phyloP scores from a whole-genome alignment of 257 asterid species.

The Solanum clarkiae region DNA sequence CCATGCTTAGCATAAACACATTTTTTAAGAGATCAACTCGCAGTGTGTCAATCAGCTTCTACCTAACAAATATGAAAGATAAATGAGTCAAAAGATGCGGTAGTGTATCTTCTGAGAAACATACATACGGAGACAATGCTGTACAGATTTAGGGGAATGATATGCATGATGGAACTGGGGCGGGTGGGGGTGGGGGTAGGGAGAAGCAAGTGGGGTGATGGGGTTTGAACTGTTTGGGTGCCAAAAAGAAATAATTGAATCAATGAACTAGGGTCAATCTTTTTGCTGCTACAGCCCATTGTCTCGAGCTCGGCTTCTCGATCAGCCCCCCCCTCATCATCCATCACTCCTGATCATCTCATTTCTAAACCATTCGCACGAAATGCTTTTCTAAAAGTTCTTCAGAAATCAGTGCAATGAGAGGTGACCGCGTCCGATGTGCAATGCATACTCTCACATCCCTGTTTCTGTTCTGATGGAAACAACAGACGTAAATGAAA shows the following conservation, averaged over 20 bases:
- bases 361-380: neutral
- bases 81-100: neutral
- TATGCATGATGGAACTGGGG: neutral
- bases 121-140: neutral
- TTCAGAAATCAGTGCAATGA: neutral
- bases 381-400: neutral
- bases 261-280: neutral
- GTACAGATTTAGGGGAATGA: neutral
- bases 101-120: neutral
- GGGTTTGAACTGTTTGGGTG: neutral
- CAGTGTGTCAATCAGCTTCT: neutral
- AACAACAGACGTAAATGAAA: slow-evolving; percentile 1
- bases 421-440: neutral
- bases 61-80: neutral
- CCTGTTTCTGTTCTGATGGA: slow-evolving; percentile 2
- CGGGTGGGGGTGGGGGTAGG: neutral
- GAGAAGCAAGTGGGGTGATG: neutral
- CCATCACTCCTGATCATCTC: neutral
- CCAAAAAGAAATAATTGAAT: neutral
- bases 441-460: neutral
- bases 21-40: neutral
- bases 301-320: neutral
- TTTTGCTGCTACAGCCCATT: neutral
- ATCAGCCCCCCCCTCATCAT: neutral
- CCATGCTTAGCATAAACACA: neutral